Evolutionary conservation across 2,329 filamentous ascomycete genomes (phyloP), one percentile per base, ranked within the genome.

Genomic region (Fusarium sarcochroum): DNA sequence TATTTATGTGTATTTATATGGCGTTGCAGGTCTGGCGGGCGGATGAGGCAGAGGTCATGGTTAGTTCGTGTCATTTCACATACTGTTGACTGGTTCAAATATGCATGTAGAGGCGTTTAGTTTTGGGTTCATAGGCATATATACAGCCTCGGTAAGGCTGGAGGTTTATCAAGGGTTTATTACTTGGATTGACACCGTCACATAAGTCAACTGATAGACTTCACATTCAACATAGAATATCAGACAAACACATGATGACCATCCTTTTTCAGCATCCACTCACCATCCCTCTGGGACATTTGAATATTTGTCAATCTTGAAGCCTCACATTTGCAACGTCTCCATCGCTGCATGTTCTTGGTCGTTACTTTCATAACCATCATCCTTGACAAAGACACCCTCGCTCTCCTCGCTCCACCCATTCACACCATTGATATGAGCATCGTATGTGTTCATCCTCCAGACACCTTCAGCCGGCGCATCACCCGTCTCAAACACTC

Each of bases 401-500:
- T 82, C 79, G 3, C 79, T 70, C 40, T 78, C 80, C 44, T 83
- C 79, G 18, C 75, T 78, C 85, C 85, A 87, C 5, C 75, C 77
- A 21, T 75, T 71, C 3, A 76, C 72, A 0, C 74, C 74, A 46
- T 76, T 78, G 18, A 77, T 71, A 35, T 80, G 75, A 1, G 84
- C 73, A 61, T 79, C 81, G 35, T 82, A 76, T 17, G 82, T 79
- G 0, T 80, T 80, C 78, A 82, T 79, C 1, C 80, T 76, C 85
- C 85, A 87, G 5, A 80, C 79, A 54, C 83, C 82, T 37, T 71
- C 73, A 60, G 85, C 81, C 0, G 79, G 79, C 0, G 79, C 75
- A 61, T 87, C 85, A 25, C 84, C 85, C 42, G 80, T 84, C 73
- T 87, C 84, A 52, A 87, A 86, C 7, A 80, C 77, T 20, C 75